Evolutionary conservation across 1,139 yeast genomes (phyloP), one percentile per base, ranked within the genome.

Genomic region (Kluyveromyces marxianus): DNA sequence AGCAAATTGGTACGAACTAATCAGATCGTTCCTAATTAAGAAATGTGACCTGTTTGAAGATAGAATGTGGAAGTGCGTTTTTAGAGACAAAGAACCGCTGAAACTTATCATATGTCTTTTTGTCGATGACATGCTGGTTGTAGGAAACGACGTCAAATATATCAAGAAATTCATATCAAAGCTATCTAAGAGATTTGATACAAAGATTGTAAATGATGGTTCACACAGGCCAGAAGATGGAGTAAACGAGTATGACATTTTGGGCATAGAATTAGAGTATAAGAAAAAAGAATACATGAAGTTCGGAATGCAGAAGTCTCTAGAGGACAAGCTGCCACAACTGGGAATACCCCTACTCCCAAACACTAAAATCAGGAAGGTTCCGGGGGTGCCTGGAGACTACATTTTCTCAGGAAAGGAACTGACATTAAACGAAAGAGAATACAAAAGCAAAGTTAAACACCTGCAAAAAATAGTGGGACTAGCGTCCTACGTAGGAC

Each of bases 111-210:
- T 48, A 2, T 46, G 49, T 29, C 26, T 49, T 27, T 49, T 48
- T 14, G 50, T 46, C 8, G 50, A 49, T 27, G 50, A 48, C 25
- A 48, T 49, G 47, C 21, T 49, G 10, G 41, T 48, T 1, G 28
- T 34, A 27, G 29, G 32, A 5, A 27, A 28, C 14, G 25, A 41
- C 31, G 32, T 8, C 24, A 7, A 40, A 4, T n/a, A 25, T 14
- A 25, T 26, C n/a, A 26, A 10, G 4, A 24, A 27, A 7, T 26
- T 37, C 31, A 37, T 37, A n/a, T 8, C 4, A 4, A 37, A 37
- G n/a, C 39, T 37, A 7, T 4, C 7, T 24, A 26, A 25, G 25
- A 32, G 34, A 26, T 40, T 29, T 25, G 43, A 40, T 32, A 40
- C 43, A 25, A 40, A 40, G 28, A 21, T 29, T 10, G 29, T 40